Evolutionary conservation across 129 eudicot genomes (phyloP), one percentile per base, ranked within the genome.

Genomic region (Ambrosia artemisiifolia): DNA sequence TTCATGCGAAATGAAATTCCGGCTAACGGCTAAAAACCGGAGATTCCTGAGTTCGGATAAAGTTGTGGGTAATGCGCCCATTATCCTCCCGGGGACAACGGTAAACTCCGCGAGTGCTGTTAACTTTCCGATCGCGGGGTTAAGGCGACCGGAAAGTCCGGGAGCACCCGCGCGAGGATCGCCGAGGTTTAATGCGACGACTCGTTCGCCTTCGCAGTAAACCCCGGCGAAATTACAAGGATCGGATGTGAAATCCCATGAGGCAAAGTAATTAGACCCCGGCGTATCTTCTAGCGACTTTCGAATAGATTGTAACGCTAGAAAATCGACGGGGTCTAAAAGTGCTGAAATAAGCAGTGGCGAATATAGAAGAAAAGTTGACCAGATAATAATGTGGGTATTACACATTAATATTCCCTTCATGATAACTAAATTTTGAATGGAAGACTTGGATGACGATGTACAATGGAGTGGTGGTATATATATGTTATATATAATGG

Each of bases 181-280:
- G 6, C 97, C 97, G 56, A 92, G 85, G 71, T 88, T 88, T 17
- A 92, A 74, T 0, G 96, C 91, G n/a, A 86, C 71, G 14, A 92
- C 96, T 51, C 73, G 83, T 11, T 86, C 90, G 13, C 70, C 83
- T 60, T 68, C 84, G 55, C 97, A 92, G 32, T 70, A 84, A 57
- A 92, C 91, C 0, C 97, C 97, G 60, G 91, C 85, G 80, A 92
- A 92, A 69, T 71, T 83, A 51, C 97, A 92, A 0, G 96, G 97
- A 46, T 92, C 97, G 19, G 91, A 70, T 3, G 97, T 92, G 84
- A 92, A 92, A 56, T 92, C 96, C 97, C 97, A 92, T 0, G 97
- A 80, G 1, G 92, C 66, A 34, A 92, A 92, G 73, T 83, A 88
- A 59, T 83, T 82, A 10, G 90, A 84, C 2, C 97, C 97, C 0